Base-by-base conservation (phyloP, 2,329 filamentous ascomycete genomes). In the Aspergillus luchuensis region DNA sequence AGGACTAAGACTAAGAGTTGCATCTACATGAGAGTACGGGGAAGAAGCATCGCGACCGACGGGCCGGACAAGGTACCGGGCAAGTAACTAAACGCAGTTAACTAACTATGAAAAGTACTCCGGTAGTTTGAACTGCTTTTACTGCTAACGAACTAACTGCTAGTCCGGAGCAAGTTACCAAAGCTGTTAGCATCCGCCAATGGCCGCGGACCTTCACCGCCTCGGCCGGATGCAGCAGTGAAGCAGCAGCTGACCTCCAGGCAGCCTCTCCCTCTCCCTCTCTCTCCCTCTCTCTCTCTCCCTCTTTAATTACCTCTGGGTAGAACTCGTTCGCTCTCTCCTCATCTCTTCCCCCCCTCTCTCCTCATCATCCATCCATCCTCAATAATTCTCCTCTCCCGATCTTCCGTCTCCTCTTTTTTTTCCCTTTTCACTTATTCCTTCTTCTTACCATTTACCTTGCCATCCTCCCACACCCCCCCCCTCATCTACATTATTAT, bases 131-230 rank as follows among this genome's bases (percentile, higher is more conserved):
- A 23, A 23, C 21, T 23, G 21, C 21, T 23, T 36, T 36, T 13
- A 36, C 33, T 36, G 33, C 11, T 36, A 36, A 36, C 33, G 33
- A 36, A 36, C 33, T 36, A 36, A 36, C 28, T 30, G 28, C 8
- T 30, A 30, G 8, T 36, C 11, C 33, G 33, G 33, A 36, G 33
- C 33, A 36, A 36, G 33, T 36, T 36, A 36, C 33, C 5, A 13
- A 36, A 13, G 10, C 33, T 36, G 33, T 36, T 11, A 19, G 49
- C 43, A 60, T 47, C 33, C 47, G 52, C 53, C 48, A 57, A 45
- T 51, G 48, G 36, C 55, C 25, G 23, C 43, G 25, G 8, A 33
- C 53, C 55, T 64, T 68, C 66, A 71, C 72, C 72, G 71, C 72
- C 67, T 66, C 67, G 60, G 55, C 62, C 63, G 61, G 38, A 63